phyloP scores from a whole-genome alignment of 202 grass and related monocot species.

The Schoenoplectus tabernaemontani region DNA sequence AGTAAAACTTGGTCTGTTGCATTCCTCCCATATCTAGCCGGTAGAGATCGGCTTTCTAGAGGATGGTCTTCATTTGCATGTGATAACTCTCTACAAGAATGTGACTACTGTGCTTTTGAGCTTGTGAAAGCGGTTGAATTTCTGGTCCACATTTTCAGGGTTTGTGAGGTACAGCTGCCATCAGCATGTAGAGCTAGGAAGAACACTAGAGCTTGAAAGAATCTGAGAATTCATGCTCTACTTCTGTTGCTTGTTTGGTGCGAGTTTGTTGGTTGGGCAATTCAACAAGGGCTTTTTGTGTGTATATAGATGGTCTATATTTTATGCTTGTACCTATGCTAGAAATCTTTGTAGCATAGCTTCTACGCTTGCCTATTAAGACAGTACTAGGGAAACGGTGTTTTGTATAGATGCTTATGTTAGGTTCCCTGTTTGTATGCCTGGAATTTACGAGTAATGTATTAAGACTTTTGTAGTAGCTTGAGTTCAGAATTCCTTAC shows the following conservation, averaged over 20 bases:
- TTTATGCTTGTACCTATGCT: background rate
- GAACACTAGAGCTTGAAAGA: background rate
- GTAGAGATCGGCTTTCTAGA: constrained; percentile 44
- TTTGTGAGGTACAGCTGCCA: background rate
- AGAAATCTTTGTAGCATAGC: background rate
- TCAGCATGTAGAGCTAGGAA: background rate
- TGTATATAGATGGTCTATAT: constrained; percentile 2
- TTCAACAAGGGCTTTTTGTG: background rate
- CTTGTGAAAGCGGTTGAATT: constrained; percentile 52
- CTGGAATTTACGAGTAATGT: background rate
- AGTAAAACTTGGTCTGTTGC: constrained; percentile 48
- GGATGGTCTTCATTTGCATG: constrained; percentile 63
- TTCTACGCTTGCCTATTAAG: background rate
- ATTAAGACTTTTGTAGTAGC: background rate
- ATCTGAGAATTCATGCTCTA: background rate
- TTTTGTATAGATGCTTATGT: background rate
- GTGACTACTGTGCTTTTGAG: constrained; percentile 77
- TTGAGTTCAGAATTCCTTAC: background rate
- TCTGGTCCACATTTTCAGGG: constrained; percentile 59
- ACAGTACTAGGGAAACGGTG: background rate
- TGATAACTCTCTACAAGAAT: constrained; percentile 71
- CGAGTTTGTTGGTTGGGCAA: background rate
- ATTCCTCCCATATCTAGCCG: constrained; percentile 42
- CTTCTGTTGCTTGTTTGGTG: background rate
- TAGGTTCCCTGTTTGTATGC: background rate